A percentile compares a stretch with the other conserved stretches of the same genome.
Evolutionary conservation across 257 asterid genomes (phyloP).

Genomic region (Solanum ossicruentum): DNA sequence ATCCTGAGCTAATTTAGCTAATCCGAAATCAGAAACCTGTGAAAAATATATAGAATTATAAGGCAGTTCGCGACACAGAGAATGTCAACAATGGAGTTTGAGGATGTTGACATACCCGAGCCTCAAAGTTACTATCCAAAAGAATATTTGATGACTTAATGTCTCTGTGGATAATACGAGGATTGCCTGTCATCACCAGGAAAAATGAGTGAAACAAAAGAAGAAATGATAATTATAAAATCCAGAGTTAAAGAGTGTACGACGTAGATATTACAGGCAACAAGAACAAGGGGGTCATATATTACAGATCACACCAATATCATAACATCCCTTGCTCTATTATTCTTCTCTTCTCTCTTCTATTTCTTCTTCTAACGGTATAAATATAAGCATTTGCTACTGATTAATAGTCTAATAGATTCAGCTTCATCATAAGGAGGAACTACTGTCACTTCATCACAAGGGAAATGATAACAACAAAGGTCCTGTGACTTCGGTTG

Average conservation of each 20-base stretch:
- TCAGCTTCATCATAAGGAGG: not conserved
- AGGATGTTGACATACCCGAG: conserved; percentile 45
- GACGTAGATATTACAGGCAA: not conserved
- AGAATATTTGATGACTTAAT: conserved; percentile 94
- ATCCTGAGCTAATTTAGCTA: conserved; percentile 84
- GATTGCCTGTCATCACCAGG: conserved; percentile 43
- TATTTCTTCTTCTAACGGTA: not conserved
- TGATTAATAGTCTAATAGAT: not conserved
- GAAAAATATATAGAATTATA: not conserved
- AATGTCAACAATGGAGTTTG: not conserved
- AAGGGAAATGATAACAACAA: not conserved
- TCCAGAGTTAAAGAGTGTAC: not conserved
- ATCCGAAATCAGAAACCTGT: conserved; percentile 95
- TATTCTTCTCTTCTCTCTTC: not conserved
- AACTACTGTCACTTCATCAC: not conserved
- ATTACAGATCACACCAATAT: not conserved
- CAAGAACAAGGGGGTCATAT: not conserved
- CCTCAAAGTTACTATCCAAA: conserved; percentile 71
- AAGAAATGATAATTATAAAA: not conserved
- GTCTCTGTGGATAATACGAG: conserved; percentile 92
- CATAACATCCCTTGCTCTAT: not conserved
- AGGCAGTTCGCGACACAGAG: not conserved
- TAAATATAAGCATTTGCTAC: not conserved
- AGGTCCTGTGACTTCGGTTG: not conserved
- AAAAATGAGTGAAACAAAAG: not conserved